Base-by-base conservation (phyloP, 805 yeast genomes). In the Saturnispora dispora region DNA sequence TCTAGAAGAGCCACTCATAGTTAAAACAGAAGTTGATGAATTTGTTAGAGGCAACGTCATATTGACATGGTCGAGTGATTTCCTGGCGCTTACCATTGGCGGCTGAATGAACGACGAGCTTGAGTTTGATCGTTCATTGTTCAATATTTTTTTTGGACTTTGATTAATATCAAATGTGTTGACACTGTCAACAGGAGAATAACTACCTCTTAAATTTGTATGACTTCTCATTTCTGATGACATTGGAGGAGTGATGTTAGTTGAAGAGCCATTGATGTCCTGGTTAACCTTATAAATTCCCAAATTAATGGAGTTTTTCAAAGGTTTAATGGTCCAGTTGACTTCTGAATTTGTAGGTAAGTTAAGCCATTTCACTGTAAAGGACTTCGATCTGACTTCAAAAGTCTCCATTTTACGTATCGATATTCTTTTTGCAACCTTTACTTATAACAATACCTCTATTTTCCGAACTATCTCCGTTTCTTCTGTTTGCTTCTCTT, bases 351-450 rank as follows among this genome's bases (percentile, higher is more conserved):
- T 77, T 39, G 79, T 84, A 0, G 86, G 84, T 6, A 86, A 85
- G 55, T 81, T 78, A 50, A 90, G 81, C 98, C 98, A 93, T 59
- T 91, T 88, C 61, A 90, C 86, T 55, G 89, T 79, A 61, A 87
- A 91, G 52, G 93, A 85, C 65, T 88, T 85, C 47, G 95, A 82
- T 60, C 90, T 95, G 23, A 93, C 81, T 67, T 91, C 97, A 46
- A 93, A 77, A 2, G 89, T 82, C 67, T 91, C 98, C 96, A 89
- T 87, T 9, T n/a, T 40, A 18, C 22, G 10, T 25, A 35, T 30
- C 22, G 15, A n/a, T 7, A 13, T 20, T 46, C 45, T 47, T 36
- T 37, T 17, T 46, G 25, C 28, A 18, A 18, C 20, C 5, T 18
- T 6, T 15, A 10, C 10, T 20, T 18, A 9, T 18, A 37, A 17